phyloP scores from a whole-genome alignment of 345 rosid species.

The Lumnitzera racemosa region DNA sequence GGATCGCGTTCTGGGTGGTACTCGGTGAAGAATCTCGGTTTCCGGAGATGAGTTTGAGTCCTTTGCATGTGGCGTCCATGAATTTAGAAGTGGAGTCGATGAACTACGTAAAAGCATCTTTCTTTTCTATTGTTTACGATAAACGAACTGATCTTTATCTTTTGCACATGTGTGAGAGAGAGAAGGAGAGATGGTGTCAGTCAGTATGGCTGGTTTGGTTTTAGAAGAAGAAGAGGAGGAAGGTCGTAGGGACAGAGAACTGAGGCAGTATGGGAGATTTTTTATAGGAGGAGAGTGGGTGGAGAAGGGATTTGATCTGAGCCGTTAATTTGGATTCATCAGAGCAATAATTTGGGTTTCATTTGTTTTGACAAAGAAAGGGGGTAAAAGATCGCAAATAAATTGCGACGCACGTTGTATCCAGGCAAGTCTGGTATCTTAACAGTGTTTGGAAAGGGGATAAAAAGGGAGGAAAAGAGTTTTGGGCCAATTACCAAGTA shows the following conservation, averaged over 20 bases:
- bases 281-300: slow-evolving; percentile 10
- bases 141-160: too few species aligned
- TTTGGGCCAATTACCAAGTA: too few species aligned
- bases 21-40: slow-evolving; percentile 25
- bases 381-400: too few species aligned
- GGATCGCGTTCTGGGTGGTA: slow-evolving; percentile 21
- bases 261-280: not conserved
- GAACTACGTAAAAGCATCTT: slow-evolving; percentile 69
- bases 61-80: slow-evolving; percentile 42
- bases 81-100: slow-evolving; percentile 61
- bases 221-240: not conserved
- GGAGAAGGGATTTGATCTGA: slow-evolving; percentile 10
- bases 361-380: too few species aligned
- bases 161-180: not conserved
- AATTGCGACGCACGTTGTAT: too few species aligned
- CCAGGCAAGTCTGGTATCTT: too few species aligned
- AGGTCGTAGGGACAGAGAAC: not conserved
- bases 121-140: not conserved
- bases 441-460: too few species aligned
- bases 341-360: too few species aligned
- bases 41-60: slow-evolving; percentile 36
- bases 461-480: too few species aligned
- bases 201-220: not conserved
- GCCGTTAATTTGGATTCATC: slow-evolving; percentile 17
- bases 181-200: not conserved